Evolutionary conservation across 176 grass and related monocot species (phyloP).

Genomic region (Miscanthus lutarioriparius): DNA sequence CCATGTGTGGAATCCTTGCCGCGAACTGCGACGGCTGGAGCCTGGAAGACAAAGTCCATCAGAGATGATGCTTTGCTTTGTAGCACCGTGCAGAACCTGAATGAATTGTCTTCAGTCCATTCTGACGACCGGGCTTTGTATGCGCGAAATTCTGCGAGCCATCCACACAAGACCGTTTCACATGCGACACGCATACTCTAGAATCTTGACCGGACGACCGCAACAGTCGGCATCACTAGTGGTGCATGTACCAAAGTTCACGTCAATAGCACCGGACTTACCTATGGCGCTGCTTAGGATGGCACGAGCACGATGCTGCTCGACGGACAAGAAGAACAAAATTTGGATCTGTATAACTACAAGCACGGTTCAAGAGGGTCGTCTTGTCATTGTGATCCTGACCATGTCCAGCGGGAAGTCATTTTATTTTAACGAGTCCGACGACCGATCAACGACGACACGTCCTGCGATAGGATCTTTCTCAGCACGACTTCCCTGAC

Average conservation of each 20-base stretch:
- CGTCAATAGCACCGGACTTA: background rate
- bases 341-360: background rate
- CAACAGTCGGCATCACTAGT: background rate
- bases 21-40: background rate
- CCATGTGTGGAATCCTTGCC: background rate
- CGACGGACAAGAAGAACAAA: background rate
- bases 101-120: background rate
- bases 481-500: background rate
- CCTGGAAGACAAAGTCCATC: background rate
- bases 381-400: background rate
- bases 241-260: background rate
- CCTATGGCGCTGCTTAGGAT: background rate
- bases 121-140: background rate
- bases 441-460: background rate
- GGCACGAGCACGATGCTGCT: background rate
- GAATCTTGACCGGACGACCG: background rate
- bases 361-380: background rate
- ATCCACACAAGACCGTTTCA: conserved; percentile 1
- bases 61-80: background rate
- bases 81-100: background rate
- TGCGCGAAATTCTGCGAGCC: background rate
- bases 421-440: too few species aligned
- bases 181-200: background rate
- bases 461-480: background rate
- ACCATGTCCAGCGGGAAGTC: background rate